These are phyloP conservation scores for Moelleriella libera DNA, from an alignment of 2,329 filamentous ascomycete genomes.

Conservation along the genomic window DNA sequence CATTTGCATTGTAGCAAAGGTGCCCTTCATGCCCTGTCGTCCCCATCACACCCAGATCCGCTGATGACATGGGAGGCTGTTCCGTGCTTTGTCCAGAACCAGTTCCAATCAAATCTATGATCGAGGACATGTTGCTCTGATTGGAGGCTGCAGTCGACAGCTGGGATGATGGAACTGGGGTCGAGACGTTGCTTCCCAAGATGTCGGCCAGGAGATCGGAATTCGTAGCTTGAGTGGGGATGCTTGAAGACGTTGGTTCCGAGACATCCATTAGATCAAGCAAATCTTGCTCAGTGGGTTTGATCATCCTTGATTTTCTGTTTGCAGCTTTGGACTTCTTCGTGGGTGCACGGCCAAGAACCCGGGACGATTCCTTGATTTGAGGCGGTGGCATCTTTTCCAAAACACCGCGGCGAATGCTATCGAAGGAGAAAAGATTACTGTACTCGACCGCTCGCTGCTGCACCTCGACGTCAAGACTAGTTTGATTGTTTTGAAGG, in stretches of 20 bases:
- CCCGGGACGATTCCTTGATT: constrained; percentile 87
- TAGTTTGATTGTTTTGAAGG: constrained; percentile 64
- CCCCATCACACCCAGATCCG: constrained; percentile 35
- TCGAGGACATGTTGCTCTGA: constrained; percentile 49
- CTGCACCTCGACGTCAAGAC: constrained; percentile 89
- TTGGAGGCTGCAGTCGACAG: constrained; percentile 32
- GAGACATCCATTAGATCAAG: constrained; percentile 84
- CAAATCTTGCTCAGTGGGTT: constrained; percentile 82
- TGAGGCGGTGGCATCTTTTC: constrained; percentile 98
- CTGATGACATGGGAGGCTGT: constrained; percentile 22
- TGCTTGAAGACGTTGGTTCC: constrained; percentile 32
- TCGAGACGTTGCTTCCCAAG: constrained; percentile 51
- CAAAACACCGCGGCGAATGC: constrained; percentile 75
- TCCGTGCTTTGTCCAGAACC: constrained; percentile 21
- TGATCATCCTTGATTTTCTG: constrained; percentile 61
- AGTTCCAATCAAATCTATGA: constrained; percentile 77
- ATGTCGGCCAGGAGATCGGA: constrained; percentile 87
- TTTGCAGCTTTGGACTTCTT: constrained; percentile 57
- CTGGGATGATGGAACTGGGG: constrained; percentile 24
- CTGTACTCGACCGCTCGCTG: constrained; percentile 91
- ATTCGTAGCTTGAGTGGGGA: constrained; percentile 48
- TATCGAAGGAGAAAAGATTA: constrained; percentile 84
- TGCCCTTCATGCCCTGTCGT: constrained; percentile 34
- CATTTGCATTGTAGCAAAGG: constrained; percentile 76
- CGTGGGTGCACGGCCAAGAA: constrained; percentile 62